Evolutionary conservation across 106 monocot genomes (phyloP), one percentile per base, ranked within the genome.

Genomic region (Apostasia shenzhenica): DNA sequence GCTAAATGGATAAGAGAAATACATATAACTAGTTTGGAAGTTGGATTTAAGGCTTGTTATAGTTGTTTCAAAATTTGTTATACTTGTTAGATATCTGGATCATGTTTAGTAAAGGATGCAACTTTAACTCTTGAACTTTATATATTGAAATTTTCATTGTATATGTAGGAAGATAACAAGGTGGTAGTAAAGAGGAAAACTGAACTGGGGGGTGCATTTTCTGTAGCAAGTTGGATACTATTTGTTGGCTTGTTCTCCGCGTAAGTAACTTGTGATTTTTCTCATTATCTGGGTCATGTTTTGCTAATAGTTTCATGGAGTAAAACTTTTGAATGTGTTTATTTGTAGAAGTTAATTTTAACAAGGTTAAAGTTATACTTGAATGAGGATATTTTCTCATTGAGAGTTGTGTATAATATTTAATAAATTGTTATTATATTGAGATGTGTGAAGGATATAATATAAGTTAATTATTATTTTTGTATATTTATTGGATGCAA

Each of bases 141-240:
- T 13, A 42, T 72, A 53, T 64, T 59, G 40, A 11, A 54, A 10
- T 69, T 42, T 67, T 59, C 12, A 59, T 6, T 67, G 37, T 40
- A 67, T 45, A 68, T 79, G 50, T 75, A 95, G 95, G 92, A 89
- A 47, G 91, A 92, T 45, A 73, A 63, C 60, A 82, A 82, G 72
- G 76, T 77, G 26, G 84, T 95, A 55, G 72, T 66, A 57, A 86
- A 89, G 79, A 81, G 95, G 76, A 86, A 81, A 86, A 95, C 95
- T 48, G 95, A 95, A 76, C 64, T 95, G 54, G 95, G 95, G 54
- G 95, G 95, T 46, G 81, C 86, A n/a, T 92, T 88, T 70, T 95
- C 95, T 55, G 80, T 92, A 48, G 95, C 95, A 72, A 86, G 84
- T 78, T 83, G 77, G 78, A 89, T 95, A 72, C 57, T 95, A 41